Evolutionary conservation across 2,329 filamentous ascomycete genomes (phyloP), one percentile per base, ranked within the genome.

Genomic region (Pseudogymnoascus sp.): DNA sequence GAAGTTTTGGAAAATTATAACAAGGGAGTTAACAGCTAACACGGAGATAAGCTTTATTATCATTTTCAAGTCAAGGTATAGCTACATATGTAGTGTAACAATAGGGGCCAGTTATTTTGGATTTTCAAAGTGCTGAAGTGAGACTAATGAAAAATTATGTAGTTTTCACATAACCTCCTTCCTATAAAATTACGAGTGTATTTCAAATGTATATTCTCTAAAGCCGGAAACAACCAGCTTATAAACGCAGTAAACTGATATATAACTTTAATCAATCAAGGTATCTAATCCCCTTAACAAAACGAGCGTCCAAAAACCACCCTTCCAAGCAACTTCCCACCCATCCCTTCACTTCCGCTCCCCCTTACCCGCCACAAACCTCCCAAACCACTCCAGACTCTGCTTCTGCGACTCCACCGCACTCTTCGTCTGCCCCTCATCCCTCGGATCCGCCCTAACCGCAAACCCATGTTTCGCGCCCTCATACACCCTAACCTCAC

Each of bases 401-500:
- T 79, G 76, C 51, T 71, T 71, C 70, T 77, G 75, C 5, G 75
- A 73, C 64, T 72, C 65, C 51, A 73, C 69, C 5, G 72, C 74
- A 65, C 67, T 69, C 37, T 71, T 68, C 63, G 64, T 66, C 68
- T 77, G 73, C 63, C 67, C 61, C 61, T 73, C 69, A 69, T 78
- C 73, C 6, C 69, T 67, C 3, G 70, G 71, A 63, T 75, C 69
- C 8, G 70, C 69, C 21, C 77, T 67, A 4, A 77, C 70, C 10
- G 75, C 74, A 71, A 79, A 79, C 8, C 77, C 76, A 68, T 79
- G 77, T 66, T 71, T 74, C 5, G 76, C 77, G 2, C 76, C 76
- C 0, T 71, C 69, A 62, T 75, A 71, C 60, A 77, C 69, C 36
- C 68, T 66, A 42, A 74, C 69, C 67, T 77, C 74, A 3, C 68